phyloP scores from a whole-genome alignment of 306 rosid species.

The Arachis hypogaea region DNA sequence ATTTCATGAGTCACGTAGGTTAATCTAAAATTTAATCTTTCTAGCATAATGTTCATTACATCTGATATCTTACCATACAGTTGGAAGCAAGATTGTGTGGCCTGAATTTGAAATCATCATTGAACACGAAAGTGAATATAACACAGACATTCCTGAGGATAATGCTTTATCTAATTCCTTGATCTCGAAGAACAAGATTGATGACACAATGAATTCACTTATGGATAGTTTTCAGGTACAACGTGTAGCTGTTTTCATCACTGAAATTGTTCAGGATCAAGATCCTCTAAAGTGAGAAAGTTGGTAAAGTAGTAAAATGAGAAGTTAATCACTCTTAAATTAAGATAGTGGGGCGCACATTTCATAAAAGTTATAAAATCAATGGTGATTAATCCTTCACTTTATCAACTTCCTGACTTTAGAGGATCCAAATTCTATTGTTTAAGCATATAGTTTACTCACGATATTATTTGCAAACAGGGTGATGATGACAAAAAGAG shows the following conservation, averaged over 20 bases:
- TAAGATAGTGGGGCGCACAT: constrained; percentile 36
- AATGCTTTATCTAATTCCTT: constrained; percentile 43
- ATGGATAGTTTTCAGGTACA: constrained; percentile 58
- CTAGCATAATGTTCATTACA: background rate
- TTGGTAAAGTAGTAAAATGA: background rate
- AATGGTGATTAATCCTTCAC: too few species aligned
- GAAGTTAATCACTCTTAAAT: constrained; percentile 19
- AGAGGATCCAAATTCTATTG: too few species aligned
- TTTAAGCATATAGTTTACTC: constrained; percentile 14
- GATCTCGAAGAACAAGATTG: constrained; percentile 49
- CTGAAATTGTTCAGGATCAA: background rate
- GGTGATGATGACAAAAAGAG: constrained; percentile 42
- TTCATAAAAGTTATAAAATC: too few species aligned
- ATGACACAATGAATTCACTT: constrained; percentile 53
- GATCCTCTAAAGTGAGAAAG: background rate
- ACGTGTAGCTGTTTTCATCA: background rate
- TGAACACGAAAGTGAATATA: constrained; percentile 66
- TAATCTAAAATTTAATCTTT: background rate
- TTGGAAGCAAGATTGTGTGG: constrained; percentile 57
- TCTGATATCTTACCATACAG: constrained; percentile 34
- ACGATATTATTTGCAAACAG: constrained; percentile 43
- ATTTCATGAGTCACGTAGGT: background rate
- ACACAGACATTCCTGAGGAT: constrained; percentile 44
- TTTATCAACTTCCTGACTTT: too few species aligned
- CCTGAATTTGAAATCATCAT: constrained; percentile 68